Base-by-base conservation (phyloP, 345 rosid genomes). In the Acer saccharum region DNA sequence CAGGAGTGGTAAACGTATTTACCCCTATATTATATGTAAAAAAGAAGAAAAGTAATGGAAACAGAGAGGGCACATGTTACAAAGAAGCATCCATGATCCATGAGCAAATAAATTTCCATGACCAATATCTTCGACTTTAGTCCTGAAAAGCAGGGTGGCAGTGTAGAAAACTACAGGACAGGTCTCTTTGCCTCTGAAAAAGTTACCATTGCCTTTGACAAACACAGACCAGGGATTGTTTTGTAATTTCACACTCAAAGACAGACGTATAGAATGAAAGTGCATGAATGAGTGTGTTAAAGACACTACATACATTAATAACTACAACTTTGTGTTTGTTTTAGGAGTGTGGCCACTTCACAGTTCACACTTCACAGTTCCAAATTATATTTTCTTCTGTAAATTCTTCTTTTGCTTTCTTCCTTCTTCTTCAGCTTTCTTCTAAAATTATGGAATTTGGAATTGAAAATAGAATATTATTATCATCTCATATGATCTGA, bases 301-400 rank as follows among this genome's bases (percentile, higher is more conserved):
- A 46, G 13, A 46, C 50, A 46, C 29, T 32, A 68, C 14, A 43
- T 43, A 13, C 79, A 78, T 13, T 54, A 54, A 54, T 54, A 54
- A 71, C 46, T 17, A 29, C 46, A 9, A 29, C 64, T 10, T 43
- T 18, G 10, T 10, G 48, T 32, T 32, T 11, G 74, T 55, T 73
- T 48, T 66, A 27, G 32, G 76, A 46, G 84, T 61, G 81, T 80
- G 88, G 83, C 84, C 87, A 81, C 81, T 82, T 66, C 62, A 61
- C 78, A 29, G 32, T 29, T 82, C 66, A 61, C 35, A 76, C 86
- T 72, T 82, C 86, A 75, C 78, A 29, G 32, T 29, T 82, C 66
- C 83, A 83, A 78, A 83, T 84, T 65, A 78, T 80, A 7, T 78
- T 78, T 32, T 25, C 57, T 35, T 2, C 54, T 70, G 73, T 73